phyloP scores from a whole-genome alignment of 192 early-diverging fungal species.

The Mortierella antarctica region DNA sequence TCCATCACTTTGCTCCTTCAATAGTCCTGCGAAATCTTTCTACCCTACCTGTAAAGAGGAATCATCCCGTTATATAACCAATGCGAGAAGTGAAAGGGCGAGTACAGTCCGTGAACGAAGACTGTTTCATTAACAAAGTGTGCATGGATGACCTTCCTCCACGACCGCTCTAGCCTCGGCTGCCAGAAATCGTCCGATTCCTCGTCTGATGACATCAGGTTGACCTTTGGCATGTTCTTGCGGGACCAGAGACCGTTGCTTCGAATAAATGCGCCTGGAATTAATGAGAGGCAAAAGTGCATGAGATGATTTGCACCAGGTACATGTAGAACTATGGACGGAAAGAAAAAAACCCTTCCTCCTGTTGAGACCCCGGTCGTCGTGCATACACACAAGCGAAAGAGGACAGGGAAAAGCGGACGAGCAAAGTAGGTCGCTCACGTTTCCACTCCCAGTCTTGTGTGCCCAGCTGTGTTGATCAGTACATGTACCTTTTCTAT shows the following conservation, averaged over 20 bases:
- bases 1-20: no score
- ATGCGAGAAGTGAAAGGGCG: constrained; percentile 58
- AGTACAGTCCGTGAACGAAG: constrained; percentile 57
- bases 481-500: constrained; percentile 31
- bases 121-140: constrained; percentile 53
- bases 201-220: constrained; percentile 37
- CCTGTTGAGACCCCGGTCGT: no score
- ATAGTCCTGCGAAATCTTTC: no score
- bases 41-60: constrained; percentile 50
- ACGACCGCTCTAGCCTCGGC: constrained; percentile 20
- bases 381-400: no score
- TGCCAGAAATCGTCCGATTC: constrained; percentile 36
- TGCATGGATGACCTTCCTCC: constrained; percentile 8
- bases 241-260: background rate
- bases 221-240: constrained; percentile 28
- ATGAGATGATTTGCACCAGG: background rate
- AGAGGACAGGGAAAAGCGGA: no score
- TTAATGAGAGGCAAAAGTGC: background rate
- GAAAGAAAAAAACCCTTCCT: background rate
- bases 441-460: no score
- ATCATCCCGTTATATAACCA: constrained; percentile 61
- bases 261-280: constrained; percentile 31
- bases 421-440: background rate
- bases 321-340: background rate
- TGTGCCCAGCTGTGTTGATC: no score